phyloP scores from a whole-genome alignment of 75 land plant species.

The Picea sitchensis region DNA sequence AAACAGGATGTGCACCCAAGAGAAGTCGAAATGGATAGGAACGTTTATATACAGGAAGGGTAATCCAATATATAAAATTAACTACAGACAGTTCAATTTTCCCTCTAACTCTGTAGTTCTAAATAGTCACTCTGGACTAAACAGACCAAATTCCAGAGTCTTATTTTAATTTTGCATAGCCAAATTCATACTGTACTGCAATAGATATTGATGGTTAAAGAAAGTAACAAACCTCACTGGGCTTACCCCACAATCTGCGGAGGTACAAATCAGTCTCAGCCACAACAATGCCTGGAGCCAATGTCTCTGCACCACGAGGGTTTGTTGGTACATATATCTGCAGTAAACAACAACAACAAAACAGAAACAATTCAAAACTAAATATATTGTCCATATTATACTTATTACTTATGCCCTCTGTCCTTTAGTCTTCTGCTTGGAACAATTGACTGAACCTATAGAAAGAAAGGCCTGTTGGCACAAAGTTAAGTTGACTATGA shows the following conservation, averaged over 20 bases:
- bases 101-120: neutral
- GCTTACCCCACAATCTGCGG: constrained; percentile 51
- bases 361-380: neutral
- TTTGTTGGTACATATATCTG: constrained; percentile 13
- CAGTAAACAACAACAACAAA: neutral
- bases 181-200: neutral
- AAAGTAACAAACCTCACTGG: constrained; percentile 32
- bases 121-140: too few species aligned
- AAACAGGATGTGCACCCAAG: too few species aligned
- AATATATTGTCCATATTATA: neutral
- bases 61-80: neutral
- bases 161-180: too few species aligned
- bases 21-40: too few species aligned
- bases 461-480: neutral
- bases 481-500: neutral
- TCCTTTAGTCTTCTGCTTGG: neutral
- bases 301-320: constrained; percentile 34
- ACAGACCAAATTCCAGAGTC: too few species aligned
- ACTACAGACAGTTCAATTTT: neutral
- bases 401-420: too few species aligned
- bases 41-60: neutral
- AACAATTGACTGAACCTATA: too few species aligned
- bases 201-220: constrained; percentile 7
- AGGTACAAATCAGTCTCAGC: constrained; percentile 29
- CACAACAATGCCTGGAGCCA: constrained; percentile 31